Evolutionary conservation across 202 grass and related monocot species (phyloP).

Genomic region (Schoenoplectus tabernaemontani): DNA sequence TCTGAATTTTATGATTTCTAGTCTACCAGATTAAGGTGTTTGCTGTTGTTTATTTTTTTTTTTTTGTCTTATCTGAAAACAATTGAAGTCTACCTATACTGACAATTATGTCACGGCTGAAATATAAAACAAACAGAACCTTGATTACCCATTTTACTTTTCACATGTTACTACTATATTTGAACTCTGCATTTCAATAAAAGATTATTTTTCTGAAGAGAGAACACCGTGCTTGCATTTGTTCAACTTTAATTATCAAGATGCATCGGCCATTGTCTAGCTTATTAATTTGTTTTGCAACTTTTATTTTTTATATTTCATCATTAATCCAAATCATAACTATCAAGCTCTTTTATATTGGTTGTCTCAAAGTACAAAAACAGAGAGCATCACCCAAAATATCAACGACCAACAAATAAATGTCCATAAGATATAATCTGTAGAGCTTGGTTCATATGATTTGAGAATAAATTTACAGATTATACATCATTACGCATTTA

Average conservation of each 20-base stretch:
- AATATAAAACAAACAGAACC: background rate
- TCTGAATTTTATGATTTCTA: too few species aligned
- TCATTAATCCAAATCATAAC: background rate
- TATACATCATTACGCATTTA: background rate
- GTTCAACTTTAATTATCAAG: background rate
- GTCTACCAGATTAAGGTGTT: too few species aligned
- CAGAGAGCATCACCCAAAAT: background rate
- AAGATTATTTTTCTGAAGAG: background rate
- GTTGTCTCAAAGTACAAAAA: background rate
- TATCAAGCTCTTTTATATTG: background rate
- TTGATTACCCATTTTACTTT: background rate
- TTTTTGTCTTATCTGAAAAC: too few species aligned
- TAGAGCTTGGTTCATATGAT: background rate
- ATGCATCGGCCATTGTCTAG: too few species aligned
- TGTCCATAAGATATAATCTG: background rate
- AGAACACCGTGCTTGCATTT: background rate
- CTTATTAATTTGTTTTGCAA: too few species aligned
- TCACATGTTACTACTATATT: background rate
- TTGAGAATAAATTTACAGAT: background rate
- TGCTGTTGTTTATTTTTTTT: background rate
- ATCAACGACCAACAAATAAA: background rate
- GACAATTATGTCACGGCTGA: background rate
- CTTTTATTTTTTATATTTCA: background rate
- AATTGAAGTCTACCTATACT: background rate
- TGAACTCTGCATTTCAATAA: background rate